Base-by-base conservation (phyloP, 2,329 filamentous ascomycete genomes). In the Alternaria triticina region DNA sequence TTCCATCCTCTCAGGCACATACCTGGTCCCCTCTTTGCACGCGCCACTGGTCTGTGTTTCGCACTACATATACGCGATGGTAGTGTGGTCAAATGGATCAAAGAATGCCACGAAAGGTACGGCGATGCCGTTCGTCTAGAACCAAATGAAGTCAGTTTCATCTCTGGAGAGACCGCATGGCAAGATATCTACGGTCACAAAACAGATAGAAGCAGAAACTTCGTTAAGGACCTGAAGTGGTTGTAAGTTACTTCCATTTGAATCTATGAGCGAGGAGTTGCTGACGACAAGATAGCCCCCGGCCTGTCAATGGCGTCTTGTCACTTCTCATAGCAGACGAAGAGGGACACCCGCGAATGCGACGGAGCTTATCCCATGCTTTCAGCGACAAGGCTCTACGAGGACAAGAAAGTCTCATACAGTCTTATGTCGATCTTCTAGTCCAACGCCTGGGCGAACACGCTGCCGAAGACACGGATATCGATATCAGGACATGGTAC, bases 91-190 rank as follows among this genome's bases (percentile, higher is more conserved):
- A 12, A 51, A 10, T 77, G 72, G 70, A 40, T 78, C 23, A 68
- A 67, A 22, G 40, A 71, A 3, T 70, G 81, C 3, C 82, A 84
- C 54, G 69, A 77, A 11, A 71, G 76, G 52, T 83, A 82, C 60
- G 83, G 83, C 22, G 77, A 82, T 1, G 80, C 79, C 3, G 81
- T 84, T 1, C 77, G 82, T 9, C 63, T 83, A 6, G 72, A 76
- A 0, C 83, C 82, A 0, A 77, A 76, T 27, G 81, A 84, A 59
- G 58, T 83, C 0, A 82, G 82, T 1, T 82, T 83, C 70, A 83
- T 76, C 55, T 77, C 79, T 4, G 79, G 71, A n/a, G 80, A 83
- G 2, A 79, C 77, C 2, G 80, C 81, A 2, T 83, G 79, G 77
- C 75, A 76, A 52, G 82, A 83, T 27, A 81, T 84, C 36, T 83